phyloP scores from a whole-genome alignment of 2,329 filamentous ascomycete species.

The Pseudogymnoascus sp. region DNA sequence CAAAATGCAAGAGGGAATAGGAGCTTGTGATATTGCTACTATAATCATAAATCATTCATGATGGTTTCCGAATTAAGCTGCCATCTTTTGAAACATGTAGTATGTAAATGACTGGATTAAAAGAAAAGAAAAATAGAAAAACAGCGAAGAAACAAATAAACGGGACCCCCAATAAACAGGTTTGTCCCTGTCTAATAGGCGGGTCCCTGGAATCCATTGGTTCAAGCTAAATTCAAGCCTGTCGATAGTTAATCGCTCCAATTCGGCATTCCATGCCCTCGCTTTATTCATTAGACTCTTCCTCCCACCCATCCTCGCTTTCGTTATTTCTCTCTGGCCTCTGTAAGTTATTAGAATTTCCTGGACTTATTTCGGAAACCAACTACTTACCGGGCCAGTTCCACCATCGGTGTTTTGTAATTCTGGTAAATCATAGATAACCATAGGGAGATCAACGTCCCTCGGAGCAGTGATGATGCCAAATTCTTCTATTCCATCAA shows the following conservation, averaged over 20 bases:
- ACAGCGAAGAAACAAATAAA: not conserved
- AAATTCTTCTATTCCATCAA: conserved; percentile 31
- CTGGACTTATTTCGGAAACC: not conserved
- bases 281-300: not conserved
- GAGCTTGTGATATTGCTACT: not conserved
- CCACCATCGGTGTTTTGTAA: conserved; percentile 29
- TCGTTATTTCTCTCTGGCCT: not conserved
- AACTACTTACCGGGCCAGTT: conserved; percentile 8
- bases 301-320: not conserved
- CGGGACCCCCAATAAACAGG: not conserved
- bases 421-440: conserved; percentile 35
- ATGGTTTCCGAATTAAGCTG: not conserved
- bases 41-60: not conserved
- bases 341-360: not conserved
- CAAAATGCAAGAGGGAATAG: not conserved
- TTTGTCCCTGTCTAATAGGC: not conserved
- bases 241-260: not conserved
- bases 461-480: conserved; percentile 40
- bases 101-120: not conserved
- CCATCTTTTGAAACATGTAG: not conserved
- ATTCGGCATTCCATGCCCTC: not conserved
- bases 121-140: not conserved
- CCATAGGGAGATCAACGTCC: conserved; percentile 32
- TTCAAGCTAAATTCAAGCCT: not conserved
- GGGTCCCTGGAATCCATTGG: not conserved